Percentiles rank a stretch among this genome's conserved stretches.
Conservation (phyloP, 2,329 filamentous ascomycete species). For the Penicillium sp. region DNA sequence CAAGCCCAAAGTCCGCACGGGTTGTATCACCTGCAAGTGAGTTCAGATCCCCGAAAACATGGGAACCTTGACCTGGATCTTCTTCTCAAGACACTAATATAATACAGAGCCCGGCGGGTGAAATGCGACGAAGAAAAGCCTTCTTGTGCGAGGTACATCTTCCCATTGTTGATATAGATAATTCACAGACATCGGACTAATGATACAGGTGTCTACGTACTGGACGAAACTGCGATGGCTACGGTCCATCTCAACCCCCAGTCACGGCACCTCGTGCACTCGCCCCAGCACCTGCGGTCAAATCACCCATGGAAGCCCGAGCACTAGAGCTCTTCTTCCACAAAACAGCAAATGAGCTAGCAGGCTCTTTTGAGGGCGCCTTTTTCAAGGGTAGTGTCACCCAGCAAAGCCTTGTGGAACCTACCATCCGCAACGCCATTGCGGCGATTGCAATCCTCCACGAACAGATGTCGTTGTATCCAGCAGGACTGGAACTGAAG, state of each 20-base stretch:
- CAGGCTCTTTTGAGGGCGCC: conserved; percentile 66
- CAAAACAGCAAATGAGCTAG: conserved; percentile 63
- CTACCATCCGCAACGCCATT: conserved; percentile 65
- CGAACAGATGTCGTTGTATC: conserved; percentile 53
- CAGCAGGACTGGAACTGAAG: conserved; percentile 28
- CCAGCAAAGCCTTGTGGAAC: conserved; percentile 63
- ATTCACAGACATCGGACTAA: neutral
- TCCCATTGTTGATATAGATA: conserved; percentile 24
- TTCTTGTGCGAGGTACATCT: conserved; percentile 60
- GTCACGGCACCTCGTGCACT: neutral
- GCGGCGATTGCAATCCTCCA: conserved; percentile 68
- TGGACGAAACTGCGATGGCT: conserved; percentile 21
- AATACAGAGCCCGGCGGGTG: conserved; percentile 47
- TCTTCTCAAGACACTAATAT: neutral
- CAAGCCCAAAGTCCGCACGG: conserved; percentile 44
- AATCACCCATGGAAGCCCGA: conserved; percentile 6
- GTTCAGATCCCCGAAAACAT: conserved; percentile 31
- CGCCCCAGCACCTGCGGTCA: conserved; percentile 5
- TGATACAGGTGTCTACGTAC: conserved; percentile 9
- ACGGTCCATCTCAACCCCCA: neutral
- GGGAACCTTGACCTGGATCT: neutral
- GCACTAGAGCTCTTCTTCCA: conserved; percentile 48
- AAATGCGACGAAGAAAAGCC: conserved; percentile 68
- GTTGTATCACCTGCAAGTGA: conserved; percentile 69
- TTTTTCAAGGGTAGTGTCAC: conserved; percentile 67